These are phyloP conservation scores for Leccinum colubrinum DNA, from an alignment of 1,284 basidiomycete species.

Conservation along the genomic window DNA sequence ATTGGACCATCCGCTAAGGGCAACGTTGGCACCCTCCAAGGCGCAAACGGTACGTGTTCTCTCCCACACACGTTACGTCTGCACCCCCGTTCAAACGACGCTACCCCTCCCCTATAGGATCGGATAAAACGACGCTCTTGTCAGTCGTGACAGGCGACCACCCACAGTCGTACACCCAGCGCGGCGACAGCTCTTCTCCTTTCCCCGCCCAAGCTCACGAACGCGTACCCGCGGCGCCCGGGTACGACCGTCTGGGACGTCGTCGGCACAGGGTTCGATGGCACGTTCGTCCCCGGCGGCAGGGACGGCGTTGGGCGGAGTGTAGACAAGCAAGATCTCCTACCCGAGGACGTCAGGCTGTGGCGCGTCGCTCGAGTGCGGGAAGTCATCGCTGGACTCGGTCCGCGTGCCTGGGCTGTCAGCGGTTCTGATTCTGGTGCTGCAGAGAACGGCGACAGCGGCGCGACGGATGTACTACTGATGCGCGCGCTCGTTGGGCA, in stretches of 20 bases:
- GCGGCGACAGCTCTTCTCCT: slow-evolving; percentile 55
- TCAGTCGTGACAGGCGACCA: slow-evolving; percentile 92
- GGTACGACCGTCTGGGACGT: slow-evolving; percentile 75
- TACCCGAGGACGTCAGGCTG: slow-evolving; percentile 32
- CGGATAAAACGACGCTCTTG: slow-evolving; percentile 95
- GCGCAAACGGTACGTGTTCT: slow-evolving; percentile 67
- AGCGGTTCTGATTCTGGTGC: neutral
- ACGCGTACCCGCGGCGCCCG: slow-evolving; percentile 82
- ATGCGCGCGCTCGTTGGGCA: slow-evolving; percentile 79
- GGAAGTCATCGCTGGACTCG: slow-evolving; percentile 64
- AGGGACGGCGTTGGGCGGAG: slow-evolving; percentile 45
- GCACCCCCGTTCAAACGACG: neutral
- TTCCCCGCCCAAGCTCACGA: slow-evolving; percentile 82
- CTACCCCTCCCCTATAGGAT: slow-evolving; percentile 49
- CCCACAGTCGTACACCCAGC: slow-evolving; percentile 86
- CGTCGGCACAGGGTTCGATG: slow-evolving; percentile 83
- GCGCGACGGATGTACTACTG: slow-evolving; percentile 50
- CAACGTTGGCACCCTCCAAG: slow-evolving; percentile 86
- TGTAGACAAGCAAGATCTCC: slow-evolving; percentile 26
- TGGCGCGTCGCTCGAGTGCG: slow-evolving; percentile 48
- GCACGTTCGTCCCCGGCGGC: slow-evolving; percentile 65
- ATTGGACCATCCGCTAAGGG: slow-evolving; percentile 79
- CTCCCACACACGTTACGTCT: neutral
- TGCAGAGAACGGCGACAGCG: neutral
- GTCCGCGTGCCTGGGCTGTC: slow-evolving; percentile 18